Conservation (phyloP, 345 rosid species). For the Euclidium syriacum region DNA sequence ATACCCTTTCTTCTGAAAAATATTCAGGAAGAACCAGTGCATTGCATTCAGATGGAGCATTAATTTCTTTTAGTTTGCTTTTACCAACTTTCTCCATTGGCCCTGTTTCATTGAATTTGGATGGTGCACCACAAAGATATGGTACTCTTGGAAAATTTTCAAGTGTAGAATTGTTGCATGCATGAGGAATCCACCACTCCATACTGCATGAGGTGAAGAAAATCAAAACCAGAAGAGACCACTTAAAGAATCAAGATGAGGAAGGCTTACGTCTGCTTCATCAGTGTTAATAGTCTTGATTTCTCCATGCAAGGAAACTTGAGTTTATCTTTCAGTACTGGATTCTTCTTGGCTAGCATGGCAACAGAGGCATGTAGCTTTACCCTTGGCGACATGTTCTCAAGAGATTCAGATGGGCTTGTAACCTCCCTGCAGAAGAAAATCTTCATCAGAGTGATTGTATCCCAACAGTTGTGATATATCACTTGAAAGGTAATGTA, state of each 20-base stretch:
- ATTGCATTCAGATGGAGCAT: slow-evolving; percentile 30
- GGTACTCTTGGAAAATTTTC: slow-evolving; percentile 31
- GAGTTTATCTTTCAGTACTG: slow-evolving; percentile 31
- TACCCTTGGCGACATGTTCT: slow-evolving; percentile 3
- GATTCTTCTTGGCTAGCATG: slow-evolving; percentile 31
- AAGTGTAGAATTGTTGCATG: slow-evolving; percentile 22
- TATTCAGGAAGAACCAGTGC: slow-evolving; percentile 31
- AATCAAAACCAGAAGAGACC: slow-evolving; percentile 10
- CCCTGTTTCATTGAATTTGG: not conserved
- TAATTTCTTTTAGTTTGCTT: slow-evolving; percentile 23
- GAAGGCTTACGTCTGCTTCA: slow-evolving; percentile 29
- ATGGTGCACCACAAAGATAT: slow-evolving; percentile 29
- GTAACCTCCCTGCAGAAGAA: slow-evolving; percentile 23
- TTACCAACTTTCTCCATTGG: slow-evolving; percentile 4
- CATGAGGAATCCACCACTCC: slow-evolving; percentile 35
- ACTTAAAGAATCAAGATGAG: not conserved
- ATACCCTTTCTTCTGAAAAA: slow-evolving; percentile 23
- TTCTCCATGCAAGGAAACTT: slow-evolving; percentile 29
- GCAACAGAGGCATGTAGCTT: slow-evolving; percentile 19
- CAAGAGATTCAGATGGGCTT: slow-evolving; percentile 12
- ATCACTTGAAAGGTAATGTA: not conserved
- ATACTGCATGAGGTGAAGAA: slow-evolving; percentile 26
- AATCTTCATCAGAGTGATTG: slow-evolving; percentile 7
- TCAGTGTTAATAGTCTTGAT: slow-evolving; percentile 31
- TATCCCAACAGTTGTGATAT: not conserved